These are phyloP conservation scores for Solanum acaule DNA, from an alignment of 257 asterid genomes.

Conservation along the genomic window DNA sequence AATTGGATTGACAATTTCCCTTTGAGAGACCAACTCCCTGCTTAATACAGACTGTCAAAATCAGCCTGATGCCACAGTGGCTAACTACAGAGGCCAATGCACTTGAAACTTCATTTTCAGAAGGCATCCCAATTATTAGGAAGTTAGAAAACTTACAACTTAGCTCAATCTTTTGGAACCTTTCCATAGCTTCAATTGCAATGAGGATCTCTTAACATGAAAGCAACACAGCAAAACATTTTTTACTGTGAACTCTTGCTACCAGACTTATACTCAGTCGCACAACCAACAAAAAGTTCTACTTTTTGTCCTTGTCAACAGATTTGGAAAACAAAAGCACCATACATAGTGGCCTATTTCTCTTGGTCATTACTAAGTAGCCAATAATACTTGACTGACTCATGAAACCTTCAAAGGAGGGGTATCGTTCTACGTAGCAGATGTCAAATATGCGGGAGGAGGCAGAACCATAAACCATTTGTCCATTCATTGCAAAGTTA, in stretches of 20 bases:
- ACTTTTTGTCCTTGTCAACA: not conserved
- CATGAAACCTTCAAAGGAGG: not conserved
- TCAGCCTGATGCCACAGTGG: not conserved
- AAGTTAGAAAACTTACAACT: not conserved
- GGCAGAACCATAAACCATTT: not conserved
- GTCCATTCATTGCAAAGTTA: not conserved
- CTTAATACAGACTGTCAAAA: not conserved
- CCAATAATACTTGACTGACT: not conserved
- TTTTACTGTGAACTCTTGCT: not conserved
- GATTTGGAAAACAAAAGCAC: not conserved
- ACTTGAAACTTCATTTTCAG: not conserved
- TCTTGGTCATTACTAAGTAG: not conserved
- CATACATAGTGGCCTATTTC: not conserved
- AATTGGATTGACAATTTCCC: not conserved
- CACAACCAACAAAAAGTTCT: not conserved
- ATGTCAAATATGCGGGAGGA: not conserved
- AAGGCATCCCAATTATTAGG: not conserved
- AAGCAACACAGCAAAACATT: not conserved
- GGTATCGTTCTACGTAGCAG: not conserved
- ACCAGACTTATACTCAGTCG: not conserved
- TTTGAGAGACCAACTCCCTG: not conserved
- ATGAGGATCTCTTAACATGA: not conserved
- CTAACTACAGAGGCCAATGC: not conserved
- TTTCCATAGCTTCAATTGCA: not conserved
- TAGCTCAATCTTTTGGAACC: not conserved